These are phyloP conservation scores for Diutina ranongensis DNA, from an alignment of 1,139 yeast species.

Conservation along the genomic window DNA sequence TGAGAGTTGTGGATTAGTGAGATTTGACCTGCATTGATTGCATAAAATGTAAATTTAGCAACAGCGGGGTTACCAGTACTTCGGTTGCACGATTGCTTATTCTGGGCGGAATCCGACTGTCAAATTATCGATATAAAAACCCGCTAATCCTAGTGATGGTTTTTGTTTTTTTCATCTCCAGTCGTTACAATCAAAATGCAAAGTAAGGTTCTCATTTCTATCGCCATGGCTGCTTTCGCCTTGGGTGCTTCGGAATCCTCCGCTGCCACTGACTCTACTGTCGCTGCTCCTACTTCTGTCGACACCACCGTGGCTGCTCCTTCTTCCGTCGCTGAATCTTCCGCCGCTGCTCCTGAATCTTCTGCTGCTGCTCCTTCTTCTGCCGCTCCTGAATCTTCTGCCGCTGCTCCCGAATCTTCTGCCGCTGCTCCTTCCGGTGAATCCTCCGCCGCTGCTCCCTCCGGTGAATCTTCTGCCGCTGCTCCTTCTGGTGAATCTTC, in stretches of 20 bases:
- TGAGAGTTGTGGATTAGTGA: background rate
- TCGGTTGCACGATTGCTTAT: too few relatives aligned
- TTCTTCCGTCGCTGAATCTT: background rate
- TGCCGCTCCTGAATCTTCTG: background rate
- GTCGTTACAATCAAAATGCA: too few relatives aligned
- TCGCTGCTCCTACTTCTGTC: background rate
- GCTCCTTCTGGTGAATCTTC: background rate
- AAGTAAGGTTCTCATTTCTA: background rate
- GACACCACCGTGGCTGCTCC: background rate
- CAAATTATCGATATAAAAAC: too few relatives aligned
- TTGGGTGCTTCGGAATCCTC: background rate
- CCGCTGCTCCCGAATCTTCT: background rate
- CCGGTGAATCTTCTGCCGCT: background rate
- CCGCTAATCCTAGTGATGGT: too few relatives aligned
- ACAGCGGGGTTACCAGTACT: background rate
- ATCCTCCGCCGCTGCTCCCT: background rate
- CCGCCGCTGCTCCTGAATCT: background rate
- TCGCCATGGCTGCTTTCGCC: slow-evolving; percentile 2
- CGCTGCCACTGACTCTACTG: background rate
- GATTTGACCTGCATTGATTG: too few relatives aligned
- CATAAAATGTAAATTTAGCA: background rate
- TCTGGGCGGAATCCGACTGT: background rate
- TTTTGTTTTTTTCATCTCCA: too few relatives aligned
- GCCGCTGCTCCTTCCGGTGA: background rate
- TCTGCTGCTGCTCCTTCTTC: background rate